Percentiles rank a stretch among this genome's conserved stretches.
These are phyloP conservation scores for Aureobasidium musti DNA, from an alignment of 2,329 filamentous ascomycete species.

Conservation along the genomic window DNA sequence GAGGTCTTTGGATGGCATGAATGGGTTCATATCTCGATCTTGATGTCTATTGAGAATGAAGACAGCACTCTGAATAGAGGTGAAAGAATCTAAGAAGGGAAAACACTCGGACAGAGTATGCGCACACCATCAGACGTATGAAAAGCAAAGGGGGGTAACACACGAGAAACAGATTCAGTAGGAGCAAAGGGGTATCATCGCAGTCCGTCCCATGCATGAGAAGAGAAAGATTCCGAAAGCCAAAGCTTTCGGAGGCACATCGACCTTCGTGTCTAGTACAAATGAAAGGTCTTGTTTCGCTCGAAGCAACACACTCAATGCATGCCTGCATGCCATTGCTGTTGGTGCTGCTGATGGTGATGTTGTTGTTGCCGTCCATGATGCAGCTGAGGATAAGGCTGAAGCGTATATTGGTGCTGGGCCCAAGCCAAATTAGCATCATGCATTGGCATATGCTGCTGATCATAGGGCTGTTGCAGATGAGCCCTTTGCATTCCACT, in stretches of 20 bases:
- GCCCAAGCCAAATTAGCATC: constrained; percentile 1
- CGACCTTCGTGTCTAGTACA: not conserved
- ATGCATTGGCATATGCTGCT: constrained; percentile 6
- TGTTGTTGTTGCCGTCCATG: constrained; percentile 12
- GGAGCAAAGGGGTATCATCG: constrained; percentile 11
- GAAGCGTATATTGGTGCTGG: not conserved
- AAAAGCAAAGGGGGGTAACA: not conserved
- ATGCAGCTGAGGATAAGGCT: constrained; percentile 17
- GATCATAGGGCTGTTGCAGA: not conserved
- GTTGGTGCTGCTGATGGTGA: not conserved
- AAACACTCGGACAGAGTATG: not conserved
- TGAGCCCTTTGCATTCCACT: not conserved
- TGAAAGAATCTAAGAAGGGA: not conserved
- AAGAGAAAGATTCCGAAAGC: not conserved
- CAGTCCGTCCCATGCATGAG: constrained; percentile 13
- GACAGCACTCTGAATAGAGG: not conserved
- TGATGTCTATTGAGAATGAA: not conserved
- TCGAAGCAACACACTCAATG: not conserved
- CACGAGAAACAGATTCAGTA: not conserved
- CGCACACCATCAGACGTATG: not conserved
- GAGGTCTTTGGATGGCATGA: not conserved
- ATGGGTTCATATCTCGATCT: not conserved
- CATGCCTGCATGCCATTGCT: constrained; percentile 1
- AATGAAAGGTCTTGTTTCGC: not conserved
- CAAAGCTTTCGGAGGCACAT: not conserved